phyloP scores from a whole-genome alignment of 257 asterid genomes.

The Craterostigma plantagineum region DNA sequence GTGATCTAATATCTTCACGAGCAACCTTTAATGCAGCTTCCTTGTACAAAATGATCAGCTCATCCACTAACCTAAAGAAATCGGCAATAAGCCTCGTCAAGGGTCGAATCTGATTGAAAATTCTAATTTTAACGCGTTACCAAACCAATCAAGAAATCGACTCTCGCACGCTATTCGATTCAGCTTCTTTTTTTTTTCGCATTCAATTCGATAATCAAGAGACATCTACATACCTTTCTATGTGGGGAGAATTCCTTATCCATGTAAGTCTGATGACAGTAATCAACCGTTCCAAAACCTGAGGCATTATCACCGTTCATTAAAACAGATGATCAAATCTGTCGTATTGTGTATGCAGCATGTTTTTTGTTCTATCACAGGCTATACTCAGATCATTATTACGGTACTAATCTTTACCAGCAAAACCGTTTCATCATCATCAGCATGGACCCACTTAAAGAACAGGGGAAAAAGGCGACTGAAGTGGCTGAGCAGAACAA shows the following conservation, averaged over 20 bases:
- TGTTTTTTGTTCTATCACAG: too few relatives aligned
- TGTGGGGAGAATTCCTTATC: constrained; percentile 61
- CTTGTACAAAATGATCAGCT: constrained; percentile 62
- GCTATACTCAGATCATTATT: neutral
- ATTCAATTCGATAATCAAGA: neutral
- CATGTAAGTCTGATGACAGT: constrained; percentile 57
- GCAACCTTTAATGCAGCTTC: constrained; percentile 62
- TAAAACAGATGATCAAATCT: neutral
- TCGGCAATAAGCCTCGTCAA: constrained; percentile 8
- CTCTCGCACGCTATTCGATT: neutral
- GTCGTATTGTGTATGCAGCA: too few relatives aligned
- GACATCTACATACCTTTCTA: constrained; percentile 36
- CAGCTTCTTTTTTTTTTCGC: constrained; percentile 5
- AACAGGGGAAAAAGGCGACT: constrained; percentile 75
- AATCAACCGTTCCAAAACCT: constrained; percentile 62
- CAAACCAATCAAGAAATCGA: too few relatives aligned
- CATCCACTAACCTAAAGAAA: constrained; percentile 63
- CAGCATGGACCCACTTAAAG: constrained; percentile 86
- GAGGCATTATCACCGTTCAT: constrained; percentile 11
- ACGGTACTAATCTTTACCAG: constrained; percentile 42
- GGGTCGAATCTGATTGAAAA: too few relatives aligned
- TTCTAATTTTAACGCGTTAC: too few relatives aligned
- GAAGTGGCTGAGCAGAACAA: constrained; percentile 60
- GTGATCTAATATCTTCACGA: constrained; percentile 59
- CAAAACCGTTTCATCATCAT: constrained; percentile 71